Percentiles rank a stretch among this genome's conserved stretches.
Evolutionary conservation across 2,329 filamentous ascomycete species (phyloP).

Genomic region (Aspergillus hortae): DNA sequence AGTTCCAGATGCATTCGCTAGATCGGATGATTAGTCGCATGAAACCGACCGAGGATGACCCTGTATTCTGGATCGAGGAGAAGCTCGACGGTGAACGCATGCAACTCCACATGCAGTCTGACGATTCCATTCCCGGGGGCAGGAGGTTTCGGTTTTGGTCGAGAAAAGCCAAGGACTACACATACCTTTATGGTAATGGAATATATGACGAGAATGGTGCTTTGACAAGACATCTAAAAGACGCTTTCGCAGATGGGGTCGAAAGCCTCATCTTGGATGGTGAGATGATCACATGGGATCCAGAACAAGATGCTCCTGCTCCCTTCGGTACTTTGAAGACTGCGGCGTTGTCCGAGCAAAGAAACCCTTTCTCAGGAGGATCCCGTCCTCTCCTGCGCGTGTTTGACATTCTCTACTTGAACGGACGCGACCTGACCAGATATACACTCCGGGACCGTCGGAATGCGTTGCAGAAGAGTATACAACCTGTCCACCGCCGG

Average conservation of each 20-base stretch:
- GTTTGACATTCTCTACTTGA: constrained; percentile 89
- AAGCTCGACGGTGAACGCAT: constrained; percentile 96
- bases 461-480: constrained; percentile 67
- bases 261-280: constrained; percentile 88
- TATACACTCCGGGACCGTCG: constrained; percentile 81
- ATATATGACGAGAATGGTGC: constrained; percentile 71
- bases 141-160: constrained; percentile 86
- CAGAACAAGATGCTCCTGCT: constrained; percentile 75
- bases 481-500: constrained; percentile 68
- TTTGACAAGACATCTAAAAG: constrained; percentile 72
- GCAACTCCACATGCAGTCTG: constrained; percentile 86
- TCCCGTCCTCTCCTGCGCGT: constrained; percentile 76
- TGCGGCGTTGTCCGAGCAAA: constrained; percentile 75
- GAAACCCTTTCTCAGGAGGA: constrained; percentile 63
- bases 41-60: constrained; percentile 64
- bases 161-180: constrained; percentile 92
- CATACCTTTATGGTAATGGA: constrained; percentile 81
- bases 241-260: constrained; percentile 73
- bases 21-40: constrained; percentile 71
- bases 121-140: constrained; percentile 65
- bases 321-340: constrained; percentile 92
- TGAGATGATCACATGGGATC: constrained; percentile 99
- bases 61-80: constrained; percentile 93
- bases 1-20: constrained; percentile 82
- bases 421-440: constrained; percentile 71